These are phyloP conservation scores for Uronychia setigera DNA, from an alignment of 73 alveolate genomes.

Conservation along the genomic window DNA sequence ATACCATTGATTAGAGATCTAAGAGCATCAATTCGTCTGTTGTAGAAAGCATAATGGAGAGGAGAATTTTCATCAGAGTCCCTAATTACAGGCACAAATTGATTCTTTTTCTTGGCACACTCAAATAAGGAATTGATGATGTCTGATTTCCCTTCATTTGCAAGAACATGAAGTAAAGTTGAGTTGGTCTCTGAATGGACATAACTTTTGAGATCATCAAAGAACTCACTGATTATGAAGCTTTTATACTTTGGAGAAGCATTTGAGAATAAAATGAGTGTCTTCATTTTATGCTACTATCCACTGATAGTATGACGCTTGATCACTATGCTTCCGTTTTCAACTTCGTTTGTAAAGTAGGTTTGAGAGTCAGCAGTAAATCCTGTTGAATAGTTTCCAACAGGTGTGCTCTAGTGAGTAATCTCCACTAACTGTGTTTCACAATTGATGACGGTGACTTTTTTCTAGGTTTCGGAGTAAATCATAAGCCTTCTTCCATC, in stretches of 20 bases:
- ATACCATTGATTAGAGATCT: background rate
- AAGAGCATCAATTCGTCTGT: background rate
- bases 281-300: background rate
- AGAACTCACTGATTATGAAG: background rate
- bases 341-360: background rate
- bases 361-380: background rate
- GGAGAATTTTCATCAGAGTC: background rate
- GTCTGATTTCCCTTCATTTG: background rate
- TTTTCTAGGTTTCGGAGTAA: background rate
- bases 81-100: background rate
- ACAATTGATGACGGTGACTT: background rate
- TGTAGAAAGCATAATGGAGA: background rate
- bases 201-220: background rate
- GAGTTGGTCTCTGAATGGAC: constrained; percentile 2
- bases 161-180: background rate
- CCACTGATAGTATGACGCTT: background rate
- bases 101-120: background rate
- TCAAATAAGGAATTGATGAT: background rate
- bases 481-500: background rate
- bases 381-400: background rate
- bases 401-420: background rate
- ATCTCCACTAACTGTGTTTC: background rate
- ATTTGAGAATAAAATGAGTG: background rate
- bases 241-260: background rate
- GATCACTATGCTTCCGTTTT: background rate